phyloP scores from a whole-genome alignment of 164 flowering plant genomes.

The Saururus chinensis region DNA sequence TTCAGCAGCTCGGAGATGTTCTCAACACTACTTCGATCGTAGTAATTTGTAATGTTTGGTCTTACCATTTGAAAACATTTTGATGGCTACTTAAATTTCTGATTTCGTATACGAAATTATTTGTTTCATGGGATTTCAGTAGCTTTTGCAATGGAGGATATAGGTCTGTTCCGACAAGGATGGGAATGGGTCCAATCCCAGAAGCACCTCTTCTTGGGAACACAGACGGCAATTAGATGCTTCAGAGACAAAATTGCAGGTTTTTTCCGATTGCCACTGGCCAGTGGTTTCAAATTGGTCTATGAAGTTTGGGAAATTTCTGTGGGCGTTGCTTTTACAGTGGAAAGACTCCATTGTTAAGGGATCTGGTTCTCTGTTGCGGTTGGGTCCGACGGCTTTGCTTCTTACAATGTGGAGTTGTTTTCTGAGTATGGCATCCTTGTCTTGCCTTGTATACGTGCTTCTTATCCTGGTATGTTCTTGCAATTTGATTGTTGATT shows the following conservation, averaged over 20 bases:
- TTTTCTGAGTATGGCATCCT: slow-evolving; percentile 83
- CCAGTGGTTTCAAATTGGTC: slow-evolving; percentile 59
- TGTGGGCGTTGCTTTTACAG: slow-evolving; percentile 25
- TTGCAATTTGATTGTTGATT: no score
- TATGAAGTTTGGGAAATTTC: slow-evolving; percentile 26
- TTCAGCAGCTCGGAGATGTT: no score
- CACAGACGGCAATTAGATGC: slow-evolving; percentile 19
- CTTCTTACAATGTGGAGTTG: slow-evolving; percentile 92
- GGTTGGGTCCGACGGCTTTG: slow-evolving; percentile 67
- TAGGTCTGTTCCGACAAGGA: slow-evolving; percentile 69
- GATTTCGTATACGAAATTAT: no score
- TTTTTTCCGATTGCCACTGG: slow-evolving; percentile 66
- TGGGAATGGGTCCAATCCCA: slow-evolving; percentile 80
- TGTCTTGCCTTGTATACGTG: slow-evolving; percentile 65
- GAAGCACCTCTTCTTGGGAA: slow-evolving; percentile 36
- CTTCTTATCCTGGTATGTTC: slow-evolving; percentile 66
- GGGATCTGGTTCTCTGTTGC: slow-evolving; percentile 47
- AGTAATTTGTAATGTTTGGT: no score
- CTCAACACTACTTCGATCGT: no score
- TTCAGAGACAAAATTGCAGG: slow-evolving; percentile 39
- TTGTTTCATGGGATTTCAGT: no score
- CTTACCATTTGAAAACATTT: no score
- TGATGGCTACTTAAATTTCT: no score
- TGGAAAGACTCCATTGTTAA: slow-evolving; percentile 52
- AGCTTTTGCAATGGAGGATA: slow-evolving; percentile 46